These are phyloP conservation scores for Rhizophagus clarus DNA, from an alignment of 192 early-diverging fungal species.

Conservation along the genomic window DNA sequence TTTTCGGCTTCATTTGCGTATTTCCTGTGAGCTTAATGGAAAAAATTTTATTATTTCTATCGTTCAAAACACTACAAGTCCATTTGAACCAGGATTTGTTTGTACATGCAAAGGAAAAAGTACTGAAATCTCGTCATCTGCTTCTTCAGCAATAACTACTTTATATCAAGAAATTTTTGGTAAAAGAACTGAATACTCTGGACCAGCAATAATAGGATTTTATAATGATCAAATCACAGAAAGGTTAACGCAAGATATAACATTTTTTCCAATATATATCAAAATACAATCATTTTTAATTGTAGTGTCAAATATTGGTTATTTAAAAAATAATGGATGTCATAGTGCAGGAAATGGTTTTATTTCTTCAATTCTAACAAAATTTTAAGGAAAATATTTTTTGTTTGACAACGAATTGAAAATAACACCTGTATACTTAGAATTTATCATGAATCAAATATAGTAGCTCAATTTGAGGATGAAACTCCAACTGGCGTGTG, in stretches of 20 bases:
- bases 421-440: not conserved
- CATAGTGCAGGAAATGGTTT: not conserved
- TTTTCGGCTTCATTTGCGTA: not conserved
- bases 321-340: not conserved
- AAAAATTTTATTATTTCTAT: not conserved
- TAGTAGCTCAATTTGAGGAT: not conserved
- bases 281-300: not conserved
- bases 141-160: not conserved
- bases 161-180: not conserved
- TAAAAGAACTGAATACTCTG: not conserved
- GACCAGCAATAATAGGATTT: slow-evolving; percentile 4
- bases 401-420: not conserved
- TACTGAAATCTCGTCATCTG: not conserved
- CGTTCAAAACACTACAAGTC: not conserved
- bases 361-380: not conserved
- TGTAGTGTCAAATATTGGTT: not conserved
- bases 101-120: not conserved
- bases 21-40: not conserved
- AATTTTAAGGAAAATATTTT: not conserved
- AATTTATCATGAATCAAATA: not conserved
- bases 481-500: not conserved
- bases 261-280: not conserved
- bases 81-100: not conserved
- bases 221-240: not conserved
- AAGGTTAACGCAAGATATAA: not conserved